Percentiles rank a stretch among this genome's conserved stretches.
Evolutionary conservation across 179 eudicot genomes (phyloP).

Genomic region (Carnegiea gigantea): DNA sequence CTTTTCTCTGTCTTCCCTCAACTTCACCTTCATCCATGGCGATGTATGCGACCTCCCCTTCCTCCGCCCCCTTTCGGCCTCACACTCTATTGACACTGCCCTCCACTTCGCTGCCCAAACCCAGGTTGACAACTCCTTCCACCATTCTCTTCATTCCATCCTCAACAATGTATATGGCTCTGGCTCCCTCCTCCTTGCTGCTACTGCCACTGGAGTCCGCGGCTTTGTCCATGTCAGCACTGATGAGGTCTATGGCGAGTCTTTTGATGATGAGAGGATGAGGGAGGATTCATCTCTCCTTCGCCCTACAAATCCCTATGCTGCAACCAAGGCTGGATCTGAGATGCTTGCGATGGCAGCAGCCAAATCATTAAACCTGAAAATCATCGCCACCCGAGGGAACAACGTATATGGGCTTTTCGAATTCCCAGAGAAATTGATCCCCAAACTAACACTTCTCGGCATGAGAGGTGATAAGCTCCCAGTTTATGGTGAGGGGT

Average conservation of each 20-base stretch:
- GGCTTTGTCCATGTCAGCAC: conserved; percentile 47
- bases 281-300: conserved; percentile 33
- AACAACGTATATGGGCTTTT: conserved; percentile 43
- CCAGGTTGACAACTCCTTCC: conserved; percentile 52
- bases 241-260: conserved; percentile 48
- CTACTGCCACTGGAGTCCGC: conserved; percentile 35
- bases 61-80: conserved; percentile 38
- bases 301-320: conserved; percentile 35
- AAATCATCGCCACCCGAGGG: conserved; percentile 39
- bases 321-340: conserved; percentile 38
- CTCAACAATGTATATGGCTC: conserved; percentile 46
- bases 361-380: conserved; percentile 36
- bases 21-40: conserved; percentile 49
- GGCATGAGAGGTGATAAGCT: conserved; percentile 35
- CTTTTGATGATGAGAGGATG: conserved; percentile 32
- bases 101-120: conserved; percentile 57
- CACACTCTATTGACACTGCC: conserved; percentile 44
- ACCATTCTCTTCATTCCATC: conserved; percentile 42
- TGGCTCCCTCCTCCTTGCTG: conserved; percentile 40
- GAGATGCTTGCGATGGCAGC: conserved; percentile 40
- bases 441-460: conserved; percentile 38
- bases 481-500: conserved; percentile 45
- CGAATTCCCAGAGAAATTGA: conserved; percentile 45
- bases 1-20: conserved; percentile 37
- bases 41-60: conserved; percentile 41